Conservation (phyloP, 2,329 filamentous ascomycete genomes). For the Alternaria postmessia region DNA sequence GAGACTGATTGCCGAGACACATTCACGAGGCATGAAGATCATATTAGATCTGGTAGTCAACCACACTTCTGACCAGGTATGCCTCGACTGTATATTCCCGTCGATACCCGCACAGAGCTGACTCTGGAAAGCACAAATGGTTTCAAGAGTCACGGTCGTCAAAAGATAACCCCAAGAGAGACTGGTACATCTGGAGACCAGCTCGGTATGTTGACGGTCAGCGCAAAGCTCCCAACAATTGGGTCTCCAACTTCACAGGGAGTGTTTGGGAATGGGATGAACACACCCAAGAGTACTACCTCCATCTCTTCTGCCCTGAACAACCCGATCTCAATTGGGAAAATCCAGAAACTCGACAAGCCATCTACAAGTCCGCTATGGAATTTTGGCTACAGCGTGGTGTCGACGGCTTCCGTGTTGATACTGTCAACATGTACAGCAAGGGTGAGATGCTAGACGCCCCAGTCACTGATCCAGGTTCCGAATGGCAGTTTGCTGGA, state of each 20-base stretch:
- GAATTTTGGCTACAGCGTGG: constrained; percentile 81
- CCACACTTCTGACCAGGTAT: constrained; percentile 50
- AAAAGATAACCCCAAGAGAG: constrained; percentile 59
- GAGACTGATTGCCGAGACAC: constrained; percentile 45
- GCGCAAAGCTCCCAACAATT: constrained; percentile 78
- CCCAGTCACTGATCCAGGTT: constrained; percentile 40
- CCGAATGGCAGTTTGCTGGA: constrained; percentile 47
- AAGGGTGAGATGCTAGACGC: constrained; percentile 47
- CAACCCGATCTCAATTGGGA: constrained; percentile 92
- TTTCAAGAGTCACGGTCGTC: constrained; percentile 64
- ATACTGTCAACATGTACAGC: constrained; percentile 51
- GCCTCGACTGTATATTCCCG: not conserved
- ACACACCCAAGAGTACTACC: constrained; percentile 74
- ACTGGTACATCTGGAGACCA: constrained; percentile 66
- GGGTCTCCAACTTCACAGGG: constrained; percentile 69
- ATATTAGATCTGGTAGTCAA: constrained; percentile 54
- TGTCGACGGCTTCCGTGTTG: constrained; percentile 59
- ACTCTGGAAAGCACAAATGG: constrained; percentile 58
- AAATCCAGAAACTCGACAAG: constrained; percentile 70
- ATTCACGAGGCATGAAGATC: constrained; percentile 49
- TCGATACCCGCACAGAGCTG: constrained; percentile 1
- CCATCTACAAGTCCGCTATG: constrained; percentile 74
- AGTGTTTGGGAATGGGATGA: constrained; percentile 76
- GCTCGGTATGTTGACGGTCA: constrained; percentile 62
- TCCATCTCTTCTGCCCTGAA: constrained; percentile 76